Percentiles rank a stretch among this genome's conserved stretches.
phyloP scores from a whole-genome alignment of 148 eudicot genomes.

The Arctostaphylos glauca region DNA sequence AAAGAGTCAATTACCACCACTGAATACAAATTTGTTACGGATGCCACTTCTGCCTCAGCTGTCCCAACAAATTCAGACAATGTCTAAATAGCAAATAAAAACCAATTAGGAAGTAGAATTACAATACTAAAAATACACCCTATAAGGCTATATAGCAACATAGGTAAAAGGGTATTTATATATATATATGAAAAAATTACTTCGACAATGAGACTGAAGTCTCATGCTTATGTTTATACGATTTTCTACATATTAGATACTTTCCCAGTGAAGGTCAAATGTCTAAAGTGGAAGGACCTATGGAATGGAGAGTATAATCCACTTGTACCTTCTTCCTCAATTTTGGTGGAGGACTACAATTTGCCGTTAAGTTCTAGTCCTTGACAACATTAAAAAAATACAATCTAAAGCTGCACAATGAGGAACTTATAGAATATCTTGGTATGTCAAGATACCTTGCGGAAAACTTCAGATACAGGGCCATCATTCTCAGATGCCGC shows the following conservation, averaged over 20 bases:
- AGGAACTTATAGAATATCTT: neutral
- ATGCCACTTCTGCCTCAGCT: constrained; percentile 72
- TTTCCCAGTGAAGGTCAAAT: neutral
- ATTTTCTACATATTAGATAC: neutral
- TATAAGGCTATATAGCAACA: neutral
- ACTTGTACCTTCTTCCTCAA: constrained; percentile 10
- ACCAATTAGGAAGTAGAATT: neutral
- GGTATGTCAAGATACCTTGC: constrained; percentile 44
- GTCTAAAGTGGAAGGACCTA: neutral
- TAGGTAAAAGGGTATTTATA: neutral
- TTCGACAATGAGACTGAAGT: neutral
- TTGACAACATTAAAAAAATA: neutral
- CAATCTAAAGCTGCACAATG: constrained; percentile 3
- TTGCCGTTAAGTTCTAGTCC: neutral
- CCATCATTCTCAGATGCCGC: constrained; percentile 88
- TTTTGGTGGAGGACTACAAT: neutral
- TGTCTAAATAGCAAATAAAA: constrained; percentile 42
- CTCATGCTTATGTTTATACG: neutral
- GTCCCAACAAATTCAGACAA: constrained; percentile 58
- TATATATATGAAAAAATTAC: neutral
- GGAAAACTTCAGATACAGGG: constrained; percentile 81
- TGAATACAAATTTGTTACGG: constrained; percentile 68
- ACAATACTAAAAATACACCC: neutral
- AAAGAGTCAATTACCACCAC: constrained; percentile 53
- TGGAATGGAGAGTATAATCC: neutral